Percentiles rank a stretch among this genome's conserved stretches.
Evolutionary conservation across 345 rosid genomes (phyloP).

Genomic region (Gossypium raimondii): DNA sequence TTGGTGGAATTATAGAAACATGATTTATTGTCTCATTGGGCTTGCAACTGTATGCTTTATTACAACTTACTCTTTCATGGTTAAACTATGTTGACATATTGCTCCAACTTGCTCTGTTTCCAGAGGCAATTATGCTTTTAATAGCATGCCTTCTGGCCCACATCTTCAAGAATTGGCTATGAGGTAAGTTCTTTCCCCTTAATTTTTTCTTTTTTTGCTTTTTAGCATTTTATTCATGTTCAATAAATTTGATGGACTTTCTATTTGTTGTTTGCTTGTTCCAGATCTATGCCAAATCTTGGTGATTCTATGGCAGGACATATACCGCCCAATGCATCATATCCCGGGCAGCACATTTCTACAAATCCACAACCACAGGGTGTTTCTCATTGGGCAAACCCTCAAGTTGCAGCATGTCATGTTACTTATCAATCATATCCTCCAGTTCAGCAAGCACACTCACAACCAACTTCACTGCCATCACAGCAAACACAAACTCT

Average conservation of each 20-base stretch:
- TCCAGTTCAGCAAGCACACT: slow-evolving; percentile 30
- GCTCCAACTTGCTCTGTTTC: slow-evolving; percentile 7
- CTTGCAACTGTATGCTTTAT: slow-evolving; percentile 1
- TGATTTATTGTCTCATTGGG: slow-evolving; percentile 1
- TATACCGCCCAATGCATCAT: slow-evolving; percentile 40
- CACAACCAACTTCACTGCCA: slow-evolving; percentile 32
- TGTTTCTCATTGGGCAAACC: slow-evolving; percentile 39
- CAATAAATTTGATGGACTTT: slow-evolving; percentile 9
- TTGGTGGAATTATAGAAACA: neutral
- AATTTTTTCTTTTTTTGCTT: neutral
- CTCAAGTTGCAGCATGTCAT: slow-evolving; percentile 32
- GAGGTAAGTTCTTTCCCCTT: slow-evolving; percentile 12
- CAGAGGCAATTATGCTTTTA: slow-evolving; percentile 36
- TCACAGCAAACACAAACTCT: slow-evolving; percentile 32
- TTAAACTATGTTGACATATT: neutral
- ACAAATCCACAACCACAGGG: slow-evolving; percentile 40
- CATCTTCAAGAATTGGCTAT: slow-evolving; percentile 28
- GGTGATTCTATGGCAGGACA: slow-evolving; percentile 35
- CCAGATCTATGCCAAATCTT: slow-evolving; percentile 41
- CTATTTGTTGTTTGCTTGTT: slow-evolving; percentile 18
- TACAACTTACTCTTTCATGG: neutral
- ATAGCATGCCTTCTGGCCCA: slow-evolving; percentile 27
- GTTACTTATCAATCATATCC: slow-evolving; percentile 37
- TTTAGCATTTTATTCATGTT: slow-evolving; percentile 3
- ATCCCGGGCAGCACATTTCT: slow-evolving; percentile 41